These are phyloP conservation scores for Coelastrella sp. DNA, from an alignment of 139 green algal species.

Conservation along the genomic window DNA sequence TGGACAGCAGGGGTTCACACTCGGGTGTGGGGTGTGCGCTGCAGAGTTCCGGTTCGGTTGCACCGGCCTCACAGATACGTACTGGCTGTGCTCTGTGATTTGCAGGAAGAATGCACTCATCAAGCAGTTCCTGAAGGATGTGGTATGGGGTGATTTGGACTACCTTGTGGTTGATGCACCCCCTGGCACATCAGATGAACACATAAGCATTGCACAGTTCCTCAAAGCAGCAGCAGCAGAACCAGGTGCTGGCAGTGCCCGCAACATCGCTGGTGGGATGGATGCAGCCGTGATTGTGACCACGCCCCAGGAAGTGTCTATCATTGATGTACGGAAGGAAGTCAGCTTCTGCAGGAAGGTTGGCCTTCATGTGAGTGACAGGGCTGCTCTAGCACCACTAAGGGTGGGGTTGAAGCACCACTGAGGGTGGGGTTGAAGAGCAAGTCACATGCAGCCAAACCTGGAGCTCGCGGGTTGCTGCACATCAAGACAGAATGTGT, in stretches of 20 bases:
- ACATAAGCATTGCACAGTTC: conserved; percentile 97
- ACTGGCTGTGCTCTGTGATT: background rate
- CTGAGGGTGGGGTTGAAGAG: too few relatives aligned
- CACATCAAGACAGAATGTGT: background rate
- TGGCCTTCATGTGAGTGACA: conserved; percentile 37
- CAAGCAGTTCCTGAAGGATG: conserved; percentile 98
- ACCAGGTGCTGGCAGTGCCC: background rate
- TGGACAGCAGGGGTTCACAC: background rate
- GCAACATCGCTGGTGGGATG: conserved; percentile 13
- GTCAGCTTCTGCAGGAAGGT: conserved; percentile 98
- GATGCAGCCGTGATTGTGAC: conserved; percentile 69
- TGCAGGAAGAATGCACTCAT: conserved; percentile 95
- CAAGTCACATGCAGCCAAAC: too few relatives aligned
- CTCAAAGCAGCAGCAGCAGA: conserved; percentile 53
- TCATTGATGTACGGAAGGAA: conserved; percentile 99
- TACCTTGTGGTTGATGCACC: conserved; percentile 98
- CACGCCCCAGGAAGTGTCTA: conserved; percentile 92
- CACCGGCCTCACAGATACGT: background rate
- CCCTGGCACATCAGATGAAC: conserved; percentile 96
- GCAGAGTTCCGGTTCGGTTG: background rate
- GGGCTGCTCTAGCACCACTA: too few relatives aligned
- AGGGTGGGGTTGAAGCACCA: too few relatives aligned
- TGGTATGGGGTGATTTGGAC: conserved; percentile 96
- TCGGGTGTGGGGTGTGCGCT: background rate
- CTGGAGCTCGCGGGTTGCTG: too few relatives aligned